These are phyloP conservation scores for Panicum hallii DNA, from an alignment of 202 grass and related monocot species.

Conservation along the genomic window DNA sequence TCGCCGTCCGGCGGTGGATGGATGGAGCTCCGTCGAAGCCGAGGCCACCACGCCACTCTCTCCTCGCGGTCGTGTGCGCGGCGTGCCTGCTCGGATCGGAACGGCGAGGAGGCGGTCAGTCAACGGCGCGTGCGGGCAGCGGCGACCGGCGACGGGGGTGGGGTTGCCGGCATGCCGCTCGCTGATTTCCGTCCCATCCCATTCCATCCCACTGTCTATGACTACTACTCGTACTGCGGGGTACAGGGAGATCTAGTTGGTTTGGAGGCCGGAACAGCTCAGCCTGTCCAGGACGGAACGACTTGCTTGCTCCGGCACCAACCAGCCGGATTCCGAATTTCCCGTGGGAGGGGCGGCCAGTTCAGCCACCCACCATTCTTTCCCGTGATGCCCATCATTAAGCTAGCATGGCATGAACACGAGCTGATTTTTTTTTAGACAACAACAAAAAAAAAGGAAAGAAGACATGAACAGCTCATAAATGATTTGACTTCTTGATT, in stretches of 20 bases:
- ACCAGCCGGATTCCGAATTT: slow-evolving; percentile 30
- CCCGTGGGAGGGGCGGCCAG: neutral
- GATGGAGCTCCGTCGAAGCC: neutral
- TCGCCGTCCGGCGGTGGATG: slow-evolving; percentile 8
- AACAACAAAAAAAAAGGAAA: neutral
- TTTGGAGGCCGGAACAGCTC: slow-evolving; percentile 1
- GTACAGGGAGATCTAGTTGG: neutral
- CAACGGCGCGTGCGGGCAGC: slow-evolving; percentile 18
- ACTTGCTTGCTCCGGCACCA: slow-evolving; percentile 12
- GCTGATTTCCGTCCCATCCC: neutral
- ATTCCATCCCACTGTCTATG: neutral
- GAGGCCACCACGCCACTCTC: slow-evolving; percentile 41
- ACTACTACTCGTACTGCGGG: neutral
- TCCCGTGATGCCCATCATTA: neutral
- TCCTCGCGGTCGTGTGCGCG: neutral
- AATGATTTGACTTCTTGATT: neutral
- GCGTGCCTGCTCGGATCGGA: neutral
- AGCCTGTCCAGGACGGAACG: slow-evolving; percentile 12
- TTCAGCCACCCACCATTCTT: neutral
- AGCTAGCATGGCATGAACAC: neutral
- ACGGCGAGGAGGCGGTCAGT: neutral
- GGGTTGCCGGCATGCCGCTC: neutral
- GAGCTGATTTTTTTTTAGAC: neutral
- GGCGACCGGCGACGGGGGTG: neutral
- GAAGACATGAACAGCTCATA: neutral